Percentiles rank a stretch among this genome's conserved stretches.
Conservation (phyloP, 1,139 yeast genomes). For the Candida tropicalis region DNA sequence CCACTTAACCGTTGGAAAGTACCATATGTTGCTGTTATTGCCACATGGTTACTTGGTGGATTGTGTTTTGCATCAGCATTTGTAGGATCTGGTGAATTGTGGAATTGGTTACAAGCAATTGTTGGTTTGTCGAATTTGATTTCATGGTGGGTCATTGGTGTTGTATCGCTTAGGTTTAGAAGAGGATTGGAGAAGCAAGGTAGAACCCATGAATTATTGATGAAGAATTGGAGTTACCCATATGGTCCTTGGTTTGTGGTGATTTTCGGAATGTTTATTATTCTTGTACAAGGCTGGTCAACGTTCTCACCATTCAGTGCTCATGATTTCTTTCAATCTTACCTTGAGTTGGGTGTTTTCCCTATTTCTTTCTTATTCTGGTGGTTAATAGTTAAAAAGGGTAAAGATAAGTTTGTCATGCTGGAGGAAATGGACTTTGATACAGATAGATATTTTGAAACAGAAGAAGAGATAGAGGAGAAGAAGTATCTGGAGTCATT, state of each 20-base stretch:
- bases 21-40: slow-evolving; percentile 43
- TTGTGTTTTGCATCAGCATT: slow-evolving; percentile 47
- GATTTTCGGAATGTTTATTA: slow-evolving; percentile 36
- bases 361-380: slow-evolving; percentile 38
- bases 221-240: slow-evolving; percentile 46
- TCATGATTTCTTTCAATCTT: slow-evolving; percentile 36
- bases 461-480: slow-evolving; percentile 49
- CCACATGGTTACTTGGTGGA: slow-evolving; percentile 46
- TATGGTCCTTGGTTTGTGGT: slow-evolving; percentile 44
- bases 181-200: slow-evolving; percentile 40
- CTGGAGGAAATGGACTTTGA: slow-evolving; percentile 54
- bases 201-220: slow-evolving; percentile 36
- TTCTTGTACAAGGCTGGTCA: slow-evolving; percentile 51
- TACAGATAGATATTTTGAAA: slow-evolving; percentile 37
- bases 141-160: slow-evolving; percentile 46
- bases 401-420: slow-evolving; percentile 49
- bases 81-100: slow-evolving; percentile 45
- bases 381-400: slow-evolving; percentile 52
- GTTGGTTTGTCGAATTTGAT: slow-evolving; percentile 48
- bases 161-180: slow-evolving; percentile 43
- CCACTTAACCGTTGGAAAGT: slow-evolving; percentile 35
- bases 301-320: slow-evolving; percentile 53
- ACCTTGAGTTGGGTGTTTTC: slow-evolving; percentile 42
- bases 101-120: slow-evolving; percentile 48
- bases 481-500: slow-evolving; percentile 42